Conservation (phyloP, 2,329 filamentous ascomycete species). For the Ophiostoma pallidulum region DNA sequence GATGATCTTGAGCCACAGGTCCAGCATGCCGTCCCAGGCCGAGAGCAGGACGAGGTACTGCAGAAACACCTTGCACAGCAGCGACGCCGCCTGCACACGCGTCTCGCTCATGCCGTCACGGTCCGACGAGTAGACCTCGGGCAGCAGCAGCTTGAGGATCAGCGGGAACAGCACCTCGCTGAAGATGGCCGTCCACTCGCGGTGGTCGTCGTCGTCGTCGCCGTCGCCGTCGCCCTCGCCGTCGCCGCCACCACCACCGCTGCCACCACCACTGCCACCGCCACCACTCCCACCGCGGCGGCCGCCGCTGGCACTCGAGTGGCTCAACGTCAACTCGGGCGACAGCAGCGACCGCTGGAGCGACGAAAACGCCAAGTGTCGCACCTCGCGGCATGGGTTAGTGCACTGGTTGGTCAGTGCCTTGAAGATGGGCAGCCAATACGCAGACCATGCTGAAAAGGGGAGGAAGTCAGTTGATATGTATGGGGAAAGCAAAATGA, state of each 20-base stretch:
- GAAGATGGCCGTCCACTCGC: constrained; percentile 94
- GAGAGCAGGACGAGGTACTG: constrained; percentile 82
- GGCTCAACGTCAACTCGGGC: constrained; percentile 66
- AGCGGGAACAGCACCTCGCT: constrained; percentile 87
- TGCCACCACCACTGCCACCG: no score
- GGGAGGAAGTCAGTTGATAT: no score
- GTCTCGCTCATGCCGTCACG: constrained; percentile 92
- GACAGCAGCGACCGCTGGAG: constrained; percentile 81
- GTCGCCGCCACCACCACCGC: no score
- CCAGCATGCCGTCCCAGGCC: constrained; percentile 80
- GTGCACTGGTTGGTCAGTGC: constrained; percentile 83
- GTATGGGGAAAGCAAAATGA: no score
- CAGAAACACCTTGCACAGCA: constrained; percentile 91
- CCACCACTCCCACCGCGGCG: no score
- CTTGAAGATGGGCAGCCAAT: constrained; percentile 93
- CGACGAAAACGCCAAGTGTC: constrained; percentile 76
- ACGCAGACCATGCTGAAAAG: constrained; percentile 76
- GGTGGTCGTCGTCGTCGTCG: constrained; percentile 45
- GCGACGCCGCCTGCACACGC: constrained; percentile 77
- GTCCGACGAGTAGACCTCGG: constrained; percentile 88
- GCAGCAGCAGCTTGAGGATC: constrained; percentile 77
- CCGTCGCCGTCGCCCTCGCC: no score
- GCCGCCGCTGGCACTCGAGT: no score
- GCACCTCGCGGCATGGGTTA: constrained; percentile 87
- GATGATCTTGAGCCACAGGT: constrained; percentile 85